phyloP scores from a whole-genome alignment of 352 stramenopile species.

The Pythium myriotylum region DNA sequence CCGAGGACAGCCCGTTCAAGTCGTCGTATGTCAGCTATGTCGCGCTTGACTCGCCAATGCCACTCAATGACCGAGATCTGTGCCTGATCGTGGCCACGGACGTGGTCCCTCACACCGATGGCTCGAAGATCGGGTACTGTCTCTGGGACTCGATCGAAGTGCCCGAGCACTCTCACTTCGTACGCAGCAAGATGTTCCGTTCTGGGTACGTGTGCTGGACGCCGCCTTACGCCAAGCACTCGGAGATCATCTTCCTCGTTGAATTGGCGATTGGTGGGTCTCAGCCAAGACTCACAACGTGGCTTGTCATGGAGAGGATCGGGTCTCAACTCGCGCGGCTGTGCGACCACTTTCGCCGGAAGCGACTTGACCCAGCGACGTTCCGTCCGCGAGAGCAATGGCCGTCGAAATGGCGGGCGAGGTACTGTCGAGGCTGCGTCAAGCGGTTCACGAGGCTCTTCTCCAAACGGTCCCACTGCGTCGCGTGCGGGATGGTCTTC shows the following conservation, averaged over 20 bases:
- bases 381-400: constrained; percentile 58
- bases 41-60: constrained; percentile 35
- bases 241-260: constrained; percentile 68
- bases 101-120: constrained; percentile 34
- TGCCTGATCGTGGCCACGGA: constrained; percentile 46
- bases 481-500: constrained; percentile 51
- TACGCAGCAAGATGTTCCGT: constrained; percentile 45
- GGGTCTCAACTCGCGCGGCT: constrained; percentile 42
- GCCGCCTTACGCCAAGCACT: constrained; percentile 2
- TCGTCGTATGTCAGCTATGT: constrained; percentile 40
- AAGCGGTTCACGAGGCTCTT: constrained; percentile 40
- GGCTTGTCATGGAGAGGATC: constrained; percentile 47
- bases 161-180: constrained; percentile 19
- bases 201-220: constrained; percentile 52
- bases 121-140: constrained; percentile 52
- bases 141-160: constrained; percentile 65
- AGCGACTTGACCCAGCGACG: constrained; percentile 44
- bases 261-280: constrained; percentile 40
- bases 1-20: constrained; percentile 36
- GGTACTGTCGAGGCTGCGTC: constrained; percentile 38
- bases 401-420: constrained; percentile 34
- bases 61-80: constrained; percentile 38
- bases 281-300: constrained; percentile 34
- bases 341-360: constrained; percentile 50
- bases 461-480: constrained; percentile 53